Evolutionary conservation across 1,284 basidiomycete species (phyloP), one percentile per base, ranked within the genome.

Genomic region (Ganoderma boninense): DNA sequence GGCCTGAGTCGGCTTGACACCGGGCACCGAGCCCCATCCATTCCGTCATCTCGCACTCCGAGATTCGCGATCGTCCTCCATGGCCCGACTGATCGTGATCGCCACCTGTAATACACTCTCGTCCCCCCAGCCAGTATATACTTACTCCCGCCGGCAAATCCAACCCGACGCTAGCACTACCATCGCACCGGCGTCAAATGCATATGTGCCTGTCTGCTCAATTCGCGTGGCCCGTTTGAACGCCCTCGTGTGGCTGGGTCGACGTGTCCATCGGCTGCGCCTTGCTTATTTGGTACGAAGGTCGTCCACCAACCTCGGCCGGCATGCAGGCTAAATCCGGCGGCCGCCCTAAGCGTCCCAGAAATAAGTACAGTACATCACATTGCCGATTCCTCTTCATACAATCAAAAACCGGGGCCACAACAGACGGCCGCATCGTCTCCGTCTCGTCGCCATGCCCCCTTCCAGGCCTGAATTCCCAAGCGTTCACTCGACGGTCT

Each of bases 401-500:
- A 65, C 64, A 59, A 65, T 65, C 40, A 44, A 35, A 10, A 59
- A 32, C 54, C 29, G 2, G 40, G 29, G 10, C 35, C n/a, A 60
- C 42, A 32, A n/a, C 42, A 60, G 57, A 60, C 20, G 35, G 20
- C 23, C 46, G 6, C 18, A 46, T 54, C 7, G 11, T 35, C 14
- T 32, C 8, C 62, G 26, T 49, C 44, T 20, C 10, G 32, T 49
- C 42, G 32, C 57, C 10, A 40, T 35, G 35, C 2, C 32, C 11
- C n/a, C 40, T 43, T 43, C 60, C 11, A 43, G 40, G 29, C 32
- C 38, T 42, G 5, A 40, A 61, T 42, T 44, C 40, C 5, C 60
- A 62, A 29, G 42, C 38, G 29, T 65, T 74, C 73, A 82, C 54
- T 69, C 74, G 40, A 85, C 71, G 43, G 79, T 81, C 76, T 79